phyloP scores from a whole-genome alignment of 495 filamentous ascomycete genomes.

The Penicillium diatomitis region DNA sequence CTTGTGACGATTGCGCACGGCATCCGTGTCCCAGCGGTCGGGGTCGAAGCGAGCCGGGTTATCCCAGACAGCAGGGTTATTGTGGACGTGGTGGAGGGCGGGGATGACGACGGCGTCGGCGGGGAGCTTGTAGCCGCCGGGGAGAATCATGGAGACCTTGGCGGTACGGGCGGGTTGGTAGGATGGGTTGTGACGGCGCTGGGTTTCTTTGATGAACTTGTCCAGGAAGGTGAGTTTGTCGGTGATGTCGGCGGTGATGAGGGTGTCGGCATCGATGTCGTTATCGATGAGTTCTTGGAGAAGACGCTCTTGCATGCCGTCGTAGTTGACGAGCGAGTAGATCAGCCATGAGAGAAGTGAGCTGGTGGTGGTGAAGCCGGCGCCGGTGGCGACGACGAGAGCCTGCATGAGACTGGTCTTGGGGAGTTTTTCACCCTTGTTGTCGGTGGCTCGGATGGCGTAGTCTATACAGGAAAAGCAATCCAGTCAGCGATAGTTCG shows the following conservation, averaged over 20 bases:
- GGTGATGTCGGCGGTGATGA: slow-evolving; percentile 16
- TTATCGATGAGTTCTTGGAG: slow-evolving; percentile 46
- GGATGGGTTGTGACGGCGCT: slow-evolving; percentile 44
- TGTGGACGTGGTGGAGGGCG: slow-evolving; percentile 41
- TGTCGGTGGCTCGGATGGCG: slow-evolving; percentile 35
- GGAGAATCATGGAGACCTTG: slow-evolving; percentile 39
- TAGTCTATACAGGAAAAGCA: slow-evolving; percentile 24
- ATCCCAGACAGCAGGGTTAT: slow-evolving; percentile 40
- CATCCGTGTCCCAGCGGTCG: slow-evolving; percentile 43
- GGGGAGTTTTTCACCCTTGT: slow-evolving; percentile 42
- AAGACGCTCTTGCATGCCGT: slow-evolving; percentile 40
- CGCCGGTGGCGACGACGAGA: slow-evolving; percentile 18
- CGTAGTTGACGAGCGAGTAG: slow-evolving; percentile 39
- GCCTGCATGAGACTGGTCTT: slow-evolving; percentile 18
- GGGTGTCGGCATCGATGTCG: slow-evolving; percentile 26
- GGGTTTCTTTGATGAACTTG: slow-evolving; percentile 47
- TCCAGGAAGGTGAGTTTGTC: slow-evolving; percentile 36
- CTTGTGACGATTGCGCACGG: slow-evolving; percentile 34
- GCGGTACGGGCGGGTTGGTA: slow-evolving; percentile 46
- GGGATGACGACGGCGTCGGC: slow-evolving; percentile 36
- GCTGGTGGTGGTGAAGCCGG: slow-evolving; percentile 20
- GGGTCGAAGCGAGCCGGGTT: slow-evolving; percentile 43
- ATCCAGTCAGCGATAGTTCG: no score
- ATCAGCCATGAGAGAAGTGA: slow-evolving; percentile 38
- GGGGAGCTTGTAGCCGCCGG: slow-evolving; percentile 44